Evolutionary conservation across 768 basidiomycete species (phyloP).

Genomic region (Amanita pallidorosea): DNA sequence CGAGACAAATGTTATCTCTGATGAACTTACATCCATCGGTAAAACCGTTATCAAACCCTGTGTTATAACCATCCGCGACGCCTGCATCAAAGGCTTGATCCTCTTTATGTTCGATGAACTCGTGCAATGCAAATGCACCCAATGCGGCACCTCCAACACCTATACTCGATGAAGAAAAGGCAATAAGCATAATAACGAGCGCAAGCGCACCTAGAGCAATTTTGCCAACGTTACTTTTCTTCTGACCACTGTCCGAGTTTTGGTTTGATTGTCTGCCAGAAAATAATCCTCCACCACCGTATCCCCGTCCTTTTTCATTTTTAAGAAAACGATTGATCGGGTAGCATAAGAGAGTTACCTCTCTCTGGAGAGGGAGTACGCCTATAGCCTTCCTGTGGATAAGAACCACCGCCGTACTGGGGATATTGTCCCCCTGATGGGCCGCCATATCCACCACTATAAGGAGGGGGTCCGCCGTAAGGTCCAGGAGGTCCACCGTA

Average conservation of each 20-base stretch:
- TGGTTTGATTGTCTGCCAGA: neutral
- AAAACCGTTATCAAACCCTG: neutral
- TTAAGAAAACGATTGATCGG: neutral
- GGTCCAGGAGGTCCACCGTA: neutral
- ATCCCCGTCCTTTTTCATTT: neutral
- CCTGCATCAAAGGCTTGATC: neutral
- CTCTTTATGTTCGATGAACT: neutral
- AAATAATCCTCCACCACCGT: neutral
- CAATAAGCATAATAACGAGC: neutral
- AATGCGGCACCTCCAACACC: neutral
- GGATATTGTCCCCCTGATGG: neutral
- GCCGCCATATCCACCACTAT: conserved; percentile 9
- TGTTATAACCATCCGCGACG: neutral
- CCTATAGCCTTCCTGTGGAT: conserved; percentile 3
- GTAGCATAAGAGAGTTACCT: neutral
- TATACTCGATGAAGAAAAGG: neutral
- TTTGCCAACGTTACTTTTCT: conserved; percentile 41
- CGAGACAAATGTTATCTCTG: neutral
- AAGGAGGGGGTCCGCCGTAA: neutral
- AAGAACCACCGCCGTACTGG: conserved; percentile 9
- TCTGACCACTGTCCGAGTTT: conserved; percentile 11
- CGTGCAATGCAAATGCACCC: neutral
- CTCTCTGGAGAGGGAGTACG: neutral
- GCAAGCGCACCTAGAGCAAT: conserved; percentile 34
- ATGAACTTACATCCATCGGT: neutral